Base-by-base conservation (phyloP, 164 flowering plant species). In the Annona squamosa region DNA sequence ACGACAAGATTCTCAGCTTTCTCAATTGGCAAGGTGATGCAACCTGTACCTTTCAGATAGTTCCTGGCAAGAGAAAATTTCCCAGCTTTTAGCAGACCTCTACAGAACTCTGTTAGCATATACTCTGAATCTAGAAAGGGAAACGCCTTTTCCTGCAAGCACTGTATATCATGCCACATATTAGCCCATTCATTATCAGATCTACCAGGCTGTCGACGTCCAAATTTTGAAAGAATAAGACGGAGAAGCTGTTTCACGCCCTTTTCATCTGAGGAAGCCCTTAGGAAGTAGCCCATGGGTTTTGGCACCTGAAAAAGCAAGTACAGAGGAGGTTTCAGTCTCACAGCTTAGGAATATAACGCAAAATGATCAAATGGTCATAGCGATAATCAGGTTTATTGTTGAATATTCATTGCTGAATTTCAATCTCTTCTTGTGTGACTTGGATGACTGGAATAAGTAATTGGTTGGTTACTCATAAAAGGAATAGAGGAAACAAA, bases 21-120 rank as follows among this genome's bases (percentile, higher is more conserved):
- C 66, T 91, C 97, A 69, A 86, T 59, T 73, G 90, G 82, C 88
- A 96, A 84, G 75, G 82, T 47, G 78, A 91, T 87, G 66, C 90
- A 79, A 74, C 89, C 83, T 67, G 92, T 85, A 68, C 98, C 98
- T 78, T 86, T 93, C 66, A 96, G 80, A 78, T 92, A 96, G 81
- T 89, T 93, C 78, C 97, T 88, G 12, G 97, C 99, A 71, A 96
- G 93, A 77, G 97, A 86, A 84, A 96, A 96, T 70, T 88, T 93
- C 48, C 98, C 99, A 76, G 99, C 97, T 83, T 92, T 96, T 17
- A 96, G 88, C 72, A 96, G 81, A 72, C 98, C 98, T 80, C 97
- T 85, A 81, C 98, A 96, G 82, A 92, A 96, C 75, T 96, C 99
- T 67, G 79, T 84, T 77, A 96, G 82, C 86, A 93, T 77, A 79